Base-by-base conservation (phyloP, 257 asterid genomes). In the Orobanche coerulescens region DNA sequence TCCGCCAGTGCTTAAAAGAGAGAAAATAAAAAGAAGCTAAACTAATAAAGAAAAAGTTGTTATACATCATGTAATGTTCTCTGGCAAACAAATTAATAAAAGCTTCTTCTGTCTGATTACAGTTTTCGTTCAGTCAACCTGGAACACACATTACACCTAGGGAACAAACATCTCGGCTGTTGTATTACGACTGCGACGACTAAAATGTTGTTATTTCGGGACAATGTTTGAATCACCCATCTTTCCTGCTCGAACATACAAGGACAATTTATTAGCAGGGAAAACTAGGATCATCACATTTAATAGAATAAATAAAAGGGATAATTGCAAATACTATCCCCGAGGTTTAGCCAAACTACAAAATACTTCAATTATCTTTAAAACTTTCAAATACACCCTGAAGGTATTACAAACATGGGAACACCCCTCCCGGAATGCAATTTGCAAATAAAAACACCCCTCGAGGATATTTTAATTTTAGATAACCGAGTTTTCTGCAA, bases 181-280 rank as follows among this genome's bases (percentile, higher is more conserved):
- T 36, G 39, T 67, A 50, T 47, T n/a, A 25, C 52, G 25, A 31
- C 31, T 10, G 20, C 52, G 25, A 31, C 31, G 9, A 22, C 30
- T 5, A 43, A 50, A 24, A 64, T 6, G 69, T 36, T 55, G 56
- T n/a, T 26, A 58, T 18, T 25, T 22, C 36, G 44, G 51, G 48
- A 14, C 13, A 66, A 51, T 42, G 20, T 33, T 25, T 53, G 62
- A 65, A 56, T 78, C 81, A 84, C 43, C 85, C 84, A 23, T 84
- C 87, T 64, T 82, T 84, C 85, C 94, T 84, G 83, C 61, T 54
- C 19, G 64, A 66, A 36, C 22, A 18, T 49, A 5, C 20, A 59
- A 20, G 23, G 18, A 24, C 12, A 34, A 40, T 50, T 47, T 16
- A 24, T 30, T 44, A 48, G 54, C 33, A 68, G 30, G 26, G 58